Base-by-base conservation (phyloP, 805 yeast genomes). In the Lachancea sp. region DNA sequence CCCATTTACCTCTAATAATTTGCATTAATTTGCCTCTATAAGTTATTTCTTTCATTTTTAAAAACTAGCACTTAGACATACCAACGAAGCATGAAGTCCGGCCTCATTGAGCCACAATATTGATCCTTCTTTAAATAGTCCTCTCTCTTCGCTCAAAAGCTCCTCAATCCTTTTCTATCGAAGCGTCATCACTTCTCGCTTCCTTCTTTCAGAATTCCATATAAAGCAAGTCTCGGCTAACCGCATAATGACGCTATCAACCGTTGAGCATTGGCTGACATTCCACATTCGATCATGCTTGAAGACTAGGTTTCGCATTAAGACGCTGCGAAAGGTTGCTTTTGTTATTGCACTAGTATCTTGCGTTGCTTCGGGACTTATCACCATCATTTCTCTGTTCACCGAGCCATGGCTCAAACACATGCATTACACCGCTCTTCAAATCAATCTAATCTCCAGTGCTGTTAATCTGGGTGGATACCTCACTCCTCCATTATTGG, bases 401-500 rank as follows among this genome's bases (percentile, higher is more conserved):
- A 75, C 95, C 5, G 74, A 82, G 15, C 74, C 80, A 12, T 75
- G 92, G 57, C 78, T 77, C 43, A 56, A 64, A 9, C 58, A 65
- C n/a, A 64, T 83, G 35, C 72, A 76, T 2, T 79, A 83, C 52
- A 61, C 79, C 1, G 86, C 86, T 48, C 67, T 84, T 39, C 71
- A 78, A 51, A 69, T 77, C 58, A 92, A 90, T 62, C 61, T 78
- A 41, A 77, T 90, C 9, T 83, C 94, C 4, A 80, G 87, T 21
- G 68, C 74, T 18, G 78, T 85, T 28, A 80, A 83, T 21, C 58
- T 83, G 44, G 97, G 97, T 2, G 77, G 85, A 77, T 92, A 90
- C 58, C 59, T 87, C 38, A 79, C 90, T 8, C 75, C 90, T 5
- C 97, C 97, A 0, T 54, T 81, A 0, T 61, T 88, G 31, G 97